A percentile compares a stretch with the other conserved stretches of the same genome.
Evolutionary conservation across 371 early-diverging fungal species (phyloP).

Genomic region (Mortierella sp.): DNA sequence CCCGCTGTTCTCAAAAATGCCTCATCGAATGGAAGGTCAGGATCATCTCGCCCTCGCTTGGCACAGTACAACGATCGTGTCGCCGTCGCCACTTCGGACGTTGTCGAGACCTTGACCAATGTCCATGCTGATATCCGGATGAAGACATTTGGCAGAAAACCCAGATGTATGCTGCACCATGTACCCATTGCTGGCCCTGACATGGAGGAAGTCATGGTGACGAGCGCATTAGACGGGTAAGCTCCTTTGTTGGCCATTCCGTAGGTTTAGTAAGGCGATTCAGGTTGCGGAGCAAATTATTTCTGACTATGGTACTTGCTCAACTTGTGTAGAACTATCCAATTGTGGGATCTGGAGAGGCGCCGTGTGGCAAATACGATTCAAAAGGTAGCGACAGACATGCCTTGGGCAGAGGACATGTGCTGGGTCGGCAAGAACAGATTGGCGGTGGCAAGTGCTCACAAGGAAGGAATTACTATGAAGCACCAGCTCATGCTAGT

Average conservation of each 20-base stretch:
- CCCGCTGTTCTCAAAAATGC: neutral
- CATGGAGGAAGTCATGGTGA: slow-evolving; percentile 48
- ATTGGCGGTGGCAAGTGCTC: slow-evolving; percentile 41
- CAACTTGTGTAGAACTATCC: slow-evolving; percentile 22
- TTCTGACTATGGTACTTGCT: neutral
- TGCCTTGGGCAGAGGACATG: slow-evolving; percentile 54
- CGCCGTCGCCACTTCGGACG: slow-evolving; percentile 17
- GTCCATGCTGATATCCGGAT: slow-evolving; percentile 29
- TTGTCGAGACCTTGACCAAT: slow-evolving; percentile 43
- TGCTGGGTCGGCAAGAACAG: slow-evolving; percentile 51
- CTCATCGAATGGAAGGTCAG: neutral
- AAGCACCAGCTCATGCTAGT: slow-evolving; percentile 35
- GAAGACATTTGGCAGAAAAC: slow-evolving; percentile 42
- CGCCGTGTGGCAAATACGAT: slow-evolving; percentile 26
- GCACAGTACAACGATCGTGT: slow-evolving; percentile 12
- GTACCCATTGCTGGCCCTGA: slow-evolving; percentile 33
- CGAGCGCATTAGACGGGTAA: slow-evolving; percentile 31
- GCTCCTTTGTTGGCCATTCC: neutral
- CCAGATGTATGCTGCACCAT: slow-evolving; percentile 36
- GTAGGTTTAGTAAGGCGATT: slow-evolving; percentile 10
- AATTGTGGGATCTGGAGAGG: slow-evolving; percentile 47
- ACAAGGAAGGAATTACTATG: slow-evolving; percentile 25
- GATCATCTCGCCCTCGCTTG: neutral
- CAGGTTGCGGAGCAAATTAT: neutral
- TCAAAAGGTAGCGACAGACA: slow-evolving; percentile 21